phyloP scores from a whole-genome alignment of 495 filamentous ascomycete species.

The Hypoxylon intermedium region DNA sequence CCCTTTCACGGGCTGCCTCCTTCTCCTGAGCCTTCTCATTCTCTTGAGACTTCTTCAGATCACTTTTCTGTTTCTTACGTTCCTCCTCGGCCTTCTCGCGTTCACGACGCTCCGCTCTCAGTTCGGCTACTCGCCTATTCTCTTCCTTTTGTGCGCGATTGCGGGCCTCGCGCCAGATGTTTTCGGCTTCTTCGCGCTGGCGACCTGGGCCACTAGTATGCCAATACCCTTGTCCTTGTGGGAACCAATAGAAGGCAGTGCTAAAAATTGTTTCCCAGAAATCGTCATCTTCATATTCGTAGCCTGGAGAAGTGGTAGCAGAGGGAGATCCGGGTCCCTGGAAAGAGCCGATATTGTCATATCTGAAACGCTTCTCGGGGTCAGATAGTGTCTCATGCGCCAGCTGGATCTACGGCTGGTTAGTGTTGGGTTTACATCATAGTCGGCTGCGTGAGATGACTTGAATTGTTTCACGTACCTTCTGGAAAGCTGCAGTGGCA shows the following conservation, averaged over 20 bases:
- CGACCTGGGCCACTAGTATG: too few relatives aligned
- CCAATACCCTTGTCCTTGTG: too few relatives aligned
- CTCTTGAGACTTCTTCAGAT: too few relatives aligned
- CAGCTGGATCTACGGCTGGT: slow-evolving; percentile 20
- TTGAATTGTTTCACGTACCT: slow-evolving; percentile 35
- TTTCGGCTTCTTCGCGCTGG: too few relatives aligned
- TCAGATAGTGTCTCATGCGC: slow-evolving; percentile 34
- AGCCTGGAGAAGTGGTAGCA: too few relatives aligned
- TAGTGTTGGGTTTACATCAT: not conserved
- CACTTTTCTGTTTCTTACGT: slow-evolving; percentile 1
- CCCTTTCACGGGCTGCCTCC: not conserved
- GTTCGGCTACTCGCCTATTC: not conserved
- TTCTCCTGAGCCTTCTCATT: not conserved
- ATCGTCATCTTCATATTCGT: not conserved
- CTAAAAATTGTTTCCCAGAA: not conserved
- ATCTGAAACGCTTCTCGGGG: slow-evolving; percentile 9
- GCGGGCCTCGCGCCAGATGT: not conserved
- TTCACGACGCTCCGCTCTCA: not conserved
- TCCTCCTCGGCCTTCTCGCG: not conserved
- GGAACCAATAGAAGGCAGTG: too few relatives aligned
- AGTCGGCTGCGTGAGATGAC: not conserved
- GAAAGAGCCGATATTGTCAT: slow-evolving; percentile 18
- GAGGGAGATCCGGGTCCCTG: not conserved
- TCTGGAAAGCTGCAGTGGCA: slow-evolving; percentile 43
- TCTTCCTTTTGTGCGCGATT: not conserved